Conservation (phyloP, 805 yeast genomes). For the Metschnikowia picachoensis region DNA sequence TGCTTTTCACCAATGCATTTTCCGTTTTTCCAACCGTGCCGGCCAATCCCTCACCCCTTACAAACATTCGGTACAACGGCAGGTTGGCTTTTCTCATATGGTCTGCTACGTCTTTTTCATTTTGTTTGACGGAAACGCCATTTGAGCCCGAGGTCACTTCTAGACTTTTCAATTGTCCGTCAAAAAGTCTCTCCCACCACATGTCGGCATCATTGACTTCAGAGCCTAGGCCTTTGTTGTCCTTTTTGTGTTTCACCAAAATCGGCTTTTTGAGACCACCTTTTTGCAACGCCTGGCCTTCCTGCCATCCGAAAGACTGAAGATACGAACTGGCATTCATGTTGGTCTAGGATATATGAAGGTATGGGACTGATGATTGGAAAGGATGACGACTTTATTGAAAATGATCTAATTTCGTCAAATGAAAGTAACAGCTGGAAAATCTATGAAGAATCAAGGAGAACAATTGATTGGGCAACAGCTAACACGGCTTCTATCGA, state of each 20-base stretch:
- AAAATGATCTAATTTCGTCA: background rate
- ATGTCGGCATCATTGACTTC: constrained; percentile 72
- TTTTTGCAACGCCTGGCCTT: constrained; percentile 76
- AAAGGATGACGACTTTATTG: background rate
- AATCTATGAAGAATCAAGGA: background rate
- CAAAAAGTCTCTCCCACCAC: constrained; percentile 97
- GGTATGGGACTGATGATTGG: background rate
- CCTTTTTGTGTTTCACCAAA: constrained; percentile 84
- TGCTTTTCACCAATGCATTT: constrained; percentile 16
- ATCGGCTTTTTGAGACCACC: constrained; percentile 87
- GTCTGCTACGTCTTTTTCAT: constrained; percentile 42
- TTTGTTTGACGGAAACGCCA: constrained; percentile 51
- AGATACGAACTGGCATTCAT: constrained; percentile 80
- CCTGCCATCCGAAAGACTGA: constrained; percentile 82
- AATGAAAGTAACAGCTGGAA: background rate
- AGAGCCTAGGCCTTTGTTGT: constrained; percentile 87
- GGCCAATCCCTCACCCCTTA: constrained; percentile 75
- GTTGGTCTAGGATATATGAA: background rate
- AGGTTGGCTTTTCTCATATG: constrained; percentile 52
- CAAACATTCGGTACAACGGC: constrained; percentile 83
- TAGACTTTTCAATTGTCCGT: constrained; percentile 80
- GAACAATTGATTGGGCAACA: no score
- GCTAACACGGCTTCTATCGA: no score
- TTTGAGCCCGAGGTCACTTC: constrained; percentile 46
- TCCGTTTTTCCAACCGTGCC: constrained; percentile 62